Evolutionary conservation across 2,329 filamentous ascomycete species (phyloP).

Genomic region (Dichotomopilus funicola): DNA sequence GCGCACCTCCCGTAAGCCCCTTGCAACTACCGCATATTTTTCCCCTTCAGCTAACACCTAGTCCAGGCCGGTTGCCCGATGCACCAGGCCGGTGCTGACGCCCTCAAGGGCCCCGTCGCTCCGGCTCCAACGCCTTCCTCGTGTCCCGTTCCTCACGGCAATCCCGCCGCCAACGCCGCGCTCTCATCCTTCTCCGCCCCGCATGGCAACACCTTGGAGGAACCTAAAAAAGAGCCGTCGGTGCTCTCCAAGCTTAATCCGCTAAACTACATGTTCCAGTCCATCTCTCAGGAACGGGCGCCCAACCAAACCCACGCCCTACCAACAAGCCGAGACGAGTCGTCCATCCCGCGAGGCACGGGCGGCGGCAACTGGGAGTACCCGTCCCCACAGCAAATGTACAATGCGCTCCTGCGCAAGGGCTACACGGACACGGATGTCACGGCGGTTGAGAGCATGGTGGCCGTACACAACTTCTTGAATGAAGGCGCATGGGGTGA

Average conservation of each 20-base stretch:
- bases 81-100: slow-evolving; percentile 48
- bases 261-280: slow-evolving; percentile 92
- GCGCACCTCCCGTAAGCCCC: slow-evolving; percentile 36
- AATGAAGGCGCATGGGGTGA: slow-evolving; percentile 97
- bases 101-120: slow-evolving; percentile 34
- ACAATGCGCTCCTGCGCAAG: slow-evolving; percentile 94
- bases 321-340: slow-evolving; percentile 73
- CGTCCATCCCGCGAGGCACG: slow-evolving; percentile 84
- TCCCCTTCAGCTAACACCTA: slow-evolving; percentile 19
- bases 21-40: background rate
- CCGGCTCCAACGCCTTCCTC: slow-evolving; percentile 33
- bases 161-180: slow-evolving; percentile 17
- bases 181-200: slow-evolving; percentile 34
- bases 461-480: slow-evolving; percentile 93
- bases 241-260: slow-evolving; percentile 54
- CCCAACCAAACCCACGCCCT: slow-evolving; percentile 66
- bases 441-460: slow-evolving; percentile 93
- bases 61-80: slow-evolving; percentile 49
- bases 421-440: slow-evolving; percentile 91
- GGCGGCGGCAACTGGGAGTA: slow-evolving; percentile 88
- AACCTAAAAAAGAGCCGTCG: slow-evolving; percentile 33
- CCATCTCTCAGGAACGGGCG: slow-evolving; percentile 73
- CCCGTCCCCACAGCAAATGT: slow-evolving; percentile 98
- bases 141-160: slow-evolving; percentile 42
- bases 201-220: slow-evolving; percentile 29